Base-by-base conservation (phyloP, 768 basidiomycete genomes). In the Rhodotorula toruloides region DNA sequence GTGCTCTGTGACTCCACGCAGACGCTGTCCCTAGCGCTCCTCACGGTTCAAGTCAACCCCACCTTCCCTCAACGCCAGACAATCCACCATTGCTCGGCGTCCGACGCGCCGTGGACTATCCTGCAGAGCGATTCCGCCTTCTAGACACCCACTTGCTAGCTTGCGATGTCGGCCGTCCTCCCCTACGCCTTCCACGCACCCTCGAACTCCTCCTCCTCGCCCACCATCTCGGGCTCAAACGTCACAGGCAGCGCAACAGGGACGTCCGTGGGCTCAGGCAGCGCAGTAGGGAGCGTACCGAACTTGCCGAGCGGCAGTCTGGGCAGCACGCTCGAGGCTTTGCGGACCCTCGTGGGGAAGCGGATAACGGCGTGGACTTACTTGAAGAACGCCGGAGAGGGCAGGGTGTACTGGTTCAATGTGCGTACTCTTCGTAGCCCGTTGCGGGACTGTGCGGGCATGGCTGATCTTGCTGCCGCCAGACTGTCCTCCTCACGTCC, bases 291-390 rank as follows among this genome's bases (percentile, higher is more conserved):
- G 6, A 52, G 43, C 43, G 50, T 65, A 19, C 63, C 68, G 11
- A 70, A 70, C 53, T 43, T 65, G 1, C 68, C 68, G 12, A 44
- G 39, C n/a, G 43, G 43, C 6, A 37, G 37, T 11, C 43, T 65
- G 19, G 44, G 44, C 21, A n/a, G 17, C 16, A 54, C 63, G 21
- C 50, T 70, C 32, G 68, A 70, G 32, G 8, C 21, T 13, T 46
- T 70, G 17, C 53, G 46, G 88, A 88, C 73, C 22, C 79, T 89
- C 54, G 84, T 91, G 14, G 85, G 87, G 80, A 91, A 90, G 80
- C 81, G 91, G 67, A 87, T 91, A 61, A 82, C 88, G 73, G 90
- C 90, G 29, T 80, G 91, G 72, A 90, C 88, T 0, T 91, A 92
- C 76, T 81, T 91, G 77, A 83, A 88, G 71, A 89, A 85, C 73